A percentile compares a stretch with the other conserved stretches of the same genome.
Conservation (phyloP, 495 filamentous ascomycete species). For the Daldinia vernicosa region DNA sequence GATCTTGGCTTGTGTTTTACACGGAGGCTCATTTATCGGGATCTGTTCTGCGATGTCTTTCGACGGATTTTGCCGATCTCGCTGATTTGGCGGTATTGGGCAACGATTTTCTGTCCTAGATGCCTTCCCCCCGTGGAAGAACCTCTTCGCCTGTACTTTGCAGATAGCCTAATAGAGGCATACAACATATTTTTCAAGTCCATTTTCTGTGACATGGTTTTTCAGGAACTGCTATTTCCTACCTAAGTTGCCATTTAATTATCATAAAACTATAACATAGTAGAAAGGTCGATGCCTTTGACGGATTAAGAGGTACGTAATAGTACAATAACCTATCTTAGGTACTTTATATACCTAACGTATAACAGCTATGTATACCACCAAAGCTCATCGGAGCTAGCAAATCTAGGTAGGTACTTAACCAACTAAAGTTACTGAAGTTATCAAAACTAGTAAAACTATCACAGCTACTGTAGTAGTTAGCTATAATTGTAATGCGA, state of each 20-base stretch:
- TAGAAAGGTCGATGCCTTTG: too few relatives aligned
- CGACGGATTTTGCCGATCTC: not conserved
- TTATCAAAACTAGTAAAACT: too few relatives aligned
- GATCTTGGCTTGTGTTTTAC: conserved; percentile 9
- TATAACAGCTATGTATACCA: too few relatives aligned
- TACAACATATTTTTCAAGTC: conserved; percentile 1
- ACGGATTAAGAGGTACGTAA: too few relatives aligned
- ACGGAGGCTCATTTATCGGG: not conserved
- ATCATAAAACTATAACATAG: not conserved
- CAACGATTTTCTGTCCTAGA: conserved; percentile 7
- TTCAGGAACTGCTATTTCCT: not conserved
- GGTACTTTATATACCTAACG: too few relatives aligned
- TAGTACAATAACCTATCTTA: too few relatives aligned
- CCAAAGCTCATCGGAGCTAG: too few relatives aligned
- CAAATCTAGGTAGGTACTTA: too few relatives aligned
- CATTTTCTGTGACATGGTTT: conserved; percentile 12
- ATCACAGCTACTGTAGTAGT: too few relatives aligned
- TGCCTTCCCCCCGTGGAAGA: not conserved
- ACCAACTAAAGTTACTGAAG: too few relatives aligned
- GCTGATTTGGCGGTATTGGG: conserved; percentile 12
- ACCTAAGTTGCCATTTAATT: not conserved
- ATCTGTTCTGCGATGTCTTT: conserved; percentile 13
- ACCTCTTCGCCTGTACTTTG: conserved; percentile 17
- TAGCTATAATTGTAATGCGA: too few relatives aligned
- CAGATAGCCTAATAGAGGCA: conserved; percentile 25